Evolutionary conservation across 2,329 filamentous ascomycete genomes (phyloP), one percentile per base, ranked within the genome.

Genomic region (Ophiocordyceps camponoti-rufipedis): DNA sequence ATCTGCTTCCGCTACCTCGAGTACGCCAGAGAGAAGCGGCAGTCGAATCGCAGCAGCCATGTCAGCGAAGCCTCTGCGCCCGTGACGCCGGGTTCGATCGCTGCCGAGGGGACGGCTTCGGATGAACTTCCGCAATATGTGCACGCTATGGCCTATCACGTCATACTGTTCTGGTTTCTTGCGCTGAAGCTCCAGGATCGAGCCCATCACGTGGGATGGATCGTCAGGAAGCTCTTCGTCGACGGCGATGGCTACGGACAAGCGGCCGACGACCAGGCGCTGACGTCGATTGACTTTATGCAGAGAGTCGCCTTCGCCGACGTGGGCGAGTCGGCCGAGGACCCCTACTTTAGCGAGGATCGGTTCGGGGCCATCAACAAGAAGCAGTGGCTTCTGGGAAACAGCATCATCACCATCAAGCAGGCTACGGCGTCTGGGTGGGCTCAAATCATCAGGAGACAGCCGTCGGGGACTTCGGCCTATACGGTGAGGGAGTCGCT

Each of bases 141-240:
- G 28, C 91, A 93, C 60, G 84, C 87, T 2, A 68, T 96, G 45
- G 89, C 89, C 9, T 94, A 94, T 58, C 88, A 96, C 58, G 86
- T 94, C 53, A 88, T 98, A 52, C 82, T 87, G 2, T 95, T 94
- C 58, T 98, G 91, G 91, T 98, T 96, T 58, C 71, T 98, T 53
- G 84, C 87, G 1, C 62, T 98, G 53, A 89, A 86, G 56, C 72
- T 94, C 44, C 76, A 81, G 35, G 87, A 95, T 57, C 80, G 91
- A 44, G 76, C 81, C 32, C 85, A 78, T 49, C 81, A 94, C 52
- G 87, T 95, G 44, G 78, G 79, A 28, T 94, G 86, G 85, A 94
- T 98, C 51, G 82, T 84, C 11, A 86, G 82, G 55, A 86, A 86
- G 51, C 71, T 98, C 10, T 88, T 89, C 53, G 81, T 74, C 9